A percentile compares a stretch with the other conserved stretches of the same genome.
Evolutionary conservation across 2,329 filamentous ascomycete species (phyloP).

Genomic region (Talaromyces sp.): DNA sequence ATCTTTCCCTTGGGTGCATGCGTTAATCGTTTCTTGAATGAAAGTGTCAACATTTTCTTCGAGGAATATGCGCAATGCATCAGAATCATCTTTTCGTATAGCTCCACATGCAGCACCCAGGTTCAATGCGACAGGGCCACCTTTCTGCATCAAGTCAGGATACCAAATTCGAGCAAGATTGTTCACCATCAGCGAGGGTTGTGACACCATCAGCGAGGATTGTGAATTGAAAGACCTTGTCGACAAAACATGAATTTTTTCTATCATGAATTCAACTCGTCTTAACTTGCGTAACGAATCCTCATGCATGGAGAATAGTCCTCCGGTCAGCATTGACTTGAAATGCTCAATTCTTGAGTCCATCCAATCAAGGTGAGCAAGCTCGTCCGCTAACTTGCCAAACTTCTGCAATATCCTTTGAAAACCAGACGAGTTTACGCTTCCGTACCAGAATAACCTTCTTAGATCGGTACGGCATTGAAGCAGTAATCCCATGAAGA

Average conservation of each 20-base stretch:
- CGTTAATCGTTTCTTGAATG: not conserved
- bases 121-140: not conserved
- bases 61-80: not conserved
- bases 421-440: not conserved
- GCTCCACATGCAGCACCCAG: not conserved
- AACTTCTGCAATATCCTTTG: not conserved
- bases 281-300: not conserved
- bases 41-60: not conserved
- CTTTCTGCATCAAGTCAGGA: not conserved
- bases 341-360: not conserved
- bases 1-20: not conserved
- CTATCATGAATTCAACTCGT: not conserved
- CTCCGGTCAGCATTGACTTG: not conserved
- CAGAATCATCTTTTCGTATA: not conserved
- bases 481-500: not conserved
- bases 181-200: too few relatives aligned
- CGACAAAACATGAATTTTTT: not conserved
- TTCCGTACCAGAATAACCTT: not conserved
- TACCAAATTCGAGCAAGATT: not conserved
- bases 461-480: not conserved
- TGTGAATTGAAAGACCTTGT: not conserved
- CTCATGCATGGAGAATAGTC: not conserved
- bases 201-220: not conserved
- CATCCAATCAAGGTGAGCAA: not conserved
- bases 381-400: not conserved